Conservation (phyloP, 441 rosid genomes). For the Euphorbia corollata region DNA sequence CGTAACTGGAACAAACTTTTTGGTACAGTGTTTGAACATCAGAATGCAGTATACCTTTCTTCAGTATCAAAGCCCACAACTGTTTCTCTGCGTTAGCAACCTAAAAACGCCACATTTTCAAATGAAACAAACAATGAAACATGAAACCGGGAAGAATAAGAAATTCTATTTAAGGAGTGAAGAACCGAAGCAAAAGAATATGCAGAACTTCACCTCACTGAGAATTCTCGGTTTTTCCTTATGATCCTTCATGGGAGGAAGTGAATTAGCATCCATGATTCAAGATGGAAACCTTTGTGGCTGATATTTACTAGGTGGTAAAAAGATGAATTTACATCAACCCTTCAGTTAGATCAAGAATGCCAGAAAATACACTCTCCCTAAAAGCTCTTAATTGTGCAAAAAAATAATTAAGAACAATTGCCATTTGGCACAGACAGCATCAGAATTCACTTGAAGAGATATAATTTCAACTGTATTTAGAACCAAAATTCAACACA, state of each 20-base stretch:
- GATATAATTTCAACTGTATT: neutral
- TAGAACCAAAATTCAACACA: slow-evolving; percentile 8
- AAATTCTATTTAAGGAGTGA: slow-evolving; percentile 8
- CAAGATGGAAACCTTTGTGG: slow-evolving; percentile 20
- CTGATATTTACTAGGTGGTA: slow-evolving; percentile 15
- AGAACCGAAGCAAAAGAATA: slow-evolving; percentile 16
- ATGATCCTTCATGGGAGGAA: slow-evolving; percentile 29
- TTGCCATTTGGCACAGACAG: slow-evolving; percentile 10
- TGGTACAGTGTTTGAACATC: slow-evolving; percentile 50
- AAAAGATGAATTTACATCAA: slow-evolving; percentile 12
- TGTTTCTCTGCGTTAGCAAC: slow-evolving; percentile 59
- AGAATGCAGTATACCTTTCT: slow-evolving; percentile 46
- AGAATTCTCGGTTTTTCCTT: slow-evolving; percentile 40
- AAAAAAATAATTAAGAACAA: neutral
- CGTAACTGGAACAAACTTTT: slow-evolving; percentile 52
- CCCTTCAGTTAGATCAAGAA: too few relatives aligned
- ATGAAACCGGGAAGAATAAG: slow-evolving; percentile 9
- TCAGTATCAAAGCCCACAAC: slow-evolving; percentile 46
- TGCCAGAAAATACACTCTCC: too few relatives aligned
- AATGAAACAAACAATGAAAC: neutral
- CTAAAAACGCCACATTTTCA: slow-evolving; percentile 35
- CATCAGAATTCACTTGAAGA: slow-evolving; percentile 1
- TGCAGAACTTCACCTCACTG: slow-evolving; percentile 40
- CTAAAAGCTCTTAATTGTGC: neutral
- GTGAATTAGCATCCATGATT: slow-evolving; percentile 31